phyloP scores from a whole-genome alignment of 2,329 filamentous ascomycete species.

The Trichoderma sp. region DNA sequence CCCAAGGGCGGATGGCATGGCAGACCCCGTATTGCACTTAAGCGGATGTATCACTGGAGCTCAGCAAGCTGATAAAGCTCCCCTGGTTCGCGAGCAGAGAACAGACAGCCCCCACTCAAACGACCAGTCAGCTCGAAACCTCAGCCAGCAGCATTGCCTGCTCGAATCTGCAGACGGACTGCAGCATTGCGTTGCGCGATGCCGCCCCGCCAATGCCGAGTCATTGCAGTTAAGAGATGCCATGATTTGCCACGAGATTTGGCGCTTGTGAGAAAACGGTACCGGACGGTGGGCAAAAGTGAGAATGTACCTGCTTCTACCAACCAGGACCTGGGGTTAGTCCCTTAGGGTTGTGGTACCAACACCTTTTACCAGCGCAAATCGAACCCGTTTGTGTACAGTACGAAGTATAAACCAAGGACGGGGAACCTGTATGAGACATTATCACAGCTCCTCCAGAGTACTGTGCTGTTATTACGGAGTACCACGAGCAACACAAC shows the following conservation, averaged over 20 bases:
- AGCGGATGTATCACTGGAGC: not conserved
- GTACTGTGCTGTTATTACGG: not conserved
- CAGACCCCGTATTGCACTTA: not conserved
- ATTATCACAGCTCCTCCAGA: not conserved
- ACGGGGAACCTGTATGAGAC: not conserved
- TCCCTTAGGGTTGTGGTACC: not conserved
- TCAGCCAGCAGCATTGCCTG: slow-evolving; percentile 6
- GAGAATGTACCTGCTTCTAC: slow-evolving; percentile 6
- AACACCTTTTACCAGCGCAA: not conserved
- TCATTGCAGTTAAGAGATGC: slow-evolving; percentile 17
- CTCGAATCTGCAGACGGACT: slow-evolving; percentile 1
- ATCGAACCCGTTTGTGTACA: not conserved
- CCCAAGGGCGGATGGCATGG: not conserved
- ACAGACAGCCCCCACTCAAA: not conserved
- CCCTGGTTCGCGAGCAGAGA: not conserved
- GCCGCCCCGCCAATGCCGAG: slow-evolving; percentile 21
- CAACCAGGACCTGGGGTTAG: not conserved
- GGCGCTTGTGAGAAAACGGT: slow-evolving; percentile 8
- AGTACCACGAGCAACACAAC: not conserved
- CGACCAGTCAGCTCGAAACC: slow-evolving; percentile 4
- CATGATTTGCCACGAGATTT: slow-evolving; percentile 22
- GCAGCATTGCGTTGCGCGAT: slow-evolving; percentile 12
- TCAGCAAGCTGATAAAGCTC: slow-evolving; percentile 20
- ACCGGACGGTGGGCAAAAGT: not conserved
- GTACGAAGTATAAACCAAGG: not conserved